These are phyloP conservation scores for Tuber calosporum DNA, from an alignment of 495 filamentous ascomycete species.

Conservation along the genomic window DNA sequence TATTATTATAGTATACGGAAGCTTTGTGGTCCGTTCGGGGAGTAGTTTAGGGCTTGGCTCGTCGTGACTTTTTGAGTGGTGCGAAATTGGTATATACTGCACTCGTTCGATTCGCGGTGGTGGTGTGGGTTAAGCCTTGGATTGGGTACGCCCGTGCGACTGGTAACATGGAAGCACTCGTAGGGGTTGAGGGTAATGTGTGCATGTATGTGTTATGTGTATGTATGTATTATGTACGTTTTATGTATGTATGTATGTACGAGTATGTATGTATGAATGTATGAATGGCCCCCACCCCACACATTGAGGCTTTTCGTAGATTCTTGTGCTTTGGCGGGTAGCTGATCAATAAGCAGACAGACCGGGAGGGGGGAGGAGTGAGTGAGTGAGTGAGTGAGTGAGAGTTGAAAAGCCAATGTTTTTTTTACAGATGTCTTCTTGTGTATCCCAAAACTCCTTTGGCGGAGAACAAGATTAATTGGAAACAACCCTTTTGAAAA, in stretches of 20 bases:
- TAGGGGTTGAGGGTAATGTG: too few species aligned
- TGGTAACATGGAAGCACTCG: too few species aligned
- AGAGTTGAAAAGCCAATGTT: neutral
- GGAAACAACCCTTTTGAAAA: neutral
- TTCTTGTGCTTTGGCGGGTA: neutral
- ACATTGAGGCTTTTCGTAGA: neutral
- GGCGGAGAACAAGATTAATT: neutral
- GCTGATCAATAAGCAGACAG: neutral
- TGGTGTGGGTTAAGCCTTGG: too few species aligned
- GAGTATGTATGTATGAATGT: constrained; percentile 17
- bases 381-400: too few species aligned
- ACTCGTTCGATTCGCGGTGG: too few species aligned
- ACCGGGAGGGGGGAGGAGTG: neutral
- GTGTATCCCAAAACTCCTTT: neutral
- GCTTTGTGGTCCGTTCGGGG: constrained; percentile 16
- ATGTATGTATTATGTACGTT: constrained; percentile 35
- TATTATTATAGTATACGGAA: too few species aligned
- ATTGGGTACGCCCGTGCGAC: too few species aligned
- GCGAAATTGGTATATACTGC: constrained; percentile 16
- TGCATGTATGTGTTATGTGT: constrained; percentile 24
- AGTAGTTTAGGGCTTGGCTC: constrained; percentile 27
- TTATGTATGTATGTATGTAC: constrained; percentile 11
- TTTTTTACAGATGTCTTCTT: neutral
- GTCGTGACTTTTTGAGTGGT: constrained; percentile 14
- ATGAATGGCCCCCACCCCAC: constrained; percentile 3